Evolutionary conservation across 2,329 filamentous ascomycete species (phyloP).

Genomic region (Bipolaris zeicola): DNA sequence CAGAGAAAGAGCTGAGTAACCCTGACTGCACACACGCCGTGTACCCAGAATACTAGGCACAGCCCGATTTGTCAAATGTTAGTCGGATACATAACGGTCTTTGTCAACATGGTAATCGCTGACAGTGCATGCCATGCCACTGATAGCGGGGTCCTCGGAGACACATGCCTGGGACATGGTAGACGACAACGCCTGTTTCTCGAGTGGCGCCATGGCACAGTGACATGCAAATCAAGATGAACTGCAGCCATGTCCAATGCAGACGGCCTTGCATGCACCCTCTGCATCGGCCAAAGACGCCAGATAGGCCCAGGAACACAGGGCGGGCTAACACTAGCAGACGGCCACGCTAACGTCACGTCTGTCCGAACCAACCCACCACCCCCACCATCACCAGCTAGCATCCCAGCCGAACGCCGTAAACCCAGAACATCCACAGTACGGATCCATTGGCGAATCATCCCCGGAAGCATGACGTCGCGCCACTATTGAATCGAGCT

Average conservation of each 20-base stretch:
- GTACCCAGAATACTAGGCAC: background rate
- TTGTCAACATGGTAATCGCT: constrained; percentile 34
- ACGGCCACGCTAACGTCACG: constrained; percentile 18
- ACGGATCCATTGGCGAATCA: constrained; percentile 29
- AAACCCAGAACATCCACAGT: constrained; percentile 29
- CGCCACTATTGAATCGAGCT: constrained; percentile 16
- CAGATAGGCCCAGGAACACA: background rate
- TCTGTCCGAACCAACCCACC: constrained; percentile 23
- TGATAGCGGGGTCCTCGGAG: constrained; percentile 3
- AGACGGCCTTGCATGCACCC: background rate
- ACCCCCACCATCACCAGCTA: constrained; percentile 25
- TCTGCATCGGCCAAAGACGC: background rate
- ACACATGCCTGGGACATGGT: background rate
- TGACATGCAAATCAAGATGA: background rate
- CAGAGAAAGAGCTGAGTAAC: constrained; percentile 22
- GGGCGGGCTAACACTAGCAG: constrained; percentile 11
- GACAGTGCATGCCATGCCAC: constrained; percentile 32
- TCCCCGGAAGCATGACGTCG: constrained; percentile 25
- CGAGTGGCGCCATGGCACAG: no score
- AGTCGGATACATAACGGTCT: constrained; percentile 4
- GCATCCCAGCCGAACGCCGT: constrained; percentile 21
- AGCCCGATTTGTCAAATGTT: background rate
- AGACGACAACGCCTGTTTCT: background rate
- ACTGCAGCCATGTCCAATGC: background rate
- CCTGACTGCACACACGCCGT: constrained; percentile 5